Evolutionary conservation across 805 yeast genomes (phyloP).

Genomic region (Cyberlindnera mycetangii): DNA sequence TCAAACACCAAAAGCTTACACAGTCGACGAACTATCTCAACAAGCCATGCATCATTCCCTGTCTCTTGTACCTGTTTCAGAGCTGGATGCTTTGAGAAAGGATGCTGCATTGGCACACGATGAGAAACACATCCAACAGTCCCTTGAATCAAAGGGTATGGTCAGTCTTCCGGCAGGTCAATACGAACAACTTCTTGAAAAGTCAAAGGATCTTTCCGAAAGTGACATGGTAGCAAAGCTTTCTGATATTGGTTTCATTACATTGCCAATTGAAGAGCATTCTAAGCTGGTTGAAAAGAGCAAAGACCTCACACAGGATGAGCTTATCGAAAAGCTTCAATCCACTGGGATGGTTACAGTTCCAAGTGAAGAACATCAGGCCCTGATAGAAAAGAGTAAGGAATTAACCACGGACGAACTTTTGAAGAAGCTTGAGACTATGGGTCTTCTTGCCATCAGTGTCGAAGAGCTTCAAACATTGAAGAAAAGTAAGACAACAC

Average conservation of each 20-base stretch:
- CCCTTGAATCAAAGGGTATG: constrained; percentile 10
- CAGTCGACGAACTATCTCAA: neutral
- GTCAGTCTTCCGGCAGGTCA: constrained; percentile 24
- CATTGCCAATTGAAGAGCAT: constrained; percentile 9
- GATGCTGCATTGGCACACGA: constrained; percentile 2
- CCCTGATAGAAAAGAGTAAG: constrained; percentile 2
- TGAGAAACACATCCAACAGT: neutral
- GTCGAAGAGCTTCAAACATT: constrained; percentile 2
- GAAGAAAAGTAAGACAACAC: constrained; percentile 3
- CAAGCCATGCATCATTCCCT: constrained; percentile 1
- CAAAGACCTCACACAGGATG: constrained; percentile 9
- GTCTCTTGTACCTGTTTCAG: constrained; percentile 1
- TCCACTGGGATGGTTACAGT: constrained; percentile 23
- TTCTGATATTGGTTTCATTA: constrained; percentile 33
- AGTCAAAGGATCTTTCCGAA: constrained; percentile 6
- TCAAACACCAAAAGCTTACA: constrained; percentile 1
- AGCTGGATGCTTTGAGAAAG: constrained; percentile 5
- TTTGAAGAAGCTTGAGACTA: neutral
- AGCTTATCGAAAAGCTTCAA: constrained; percentile 2
- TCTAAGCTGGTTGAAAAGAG: constrained; percentile 1
- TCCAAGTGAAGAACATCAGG: constrained; percentile 1
- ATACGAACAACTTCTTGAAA: constrained; percentile 17
- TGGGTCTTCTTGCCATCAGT: constrained; percentile 1
- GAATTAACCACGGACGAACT: constrained; percentile 12
- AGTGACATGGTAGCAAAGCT: constrained; percentile 10